Percentiles rank a stretch among this genome's conserved stretches.
phyloP scores from a whole-genome alignment of 768 basidiomycete genomes.

The Rhizopogon roseolus region DNA sequence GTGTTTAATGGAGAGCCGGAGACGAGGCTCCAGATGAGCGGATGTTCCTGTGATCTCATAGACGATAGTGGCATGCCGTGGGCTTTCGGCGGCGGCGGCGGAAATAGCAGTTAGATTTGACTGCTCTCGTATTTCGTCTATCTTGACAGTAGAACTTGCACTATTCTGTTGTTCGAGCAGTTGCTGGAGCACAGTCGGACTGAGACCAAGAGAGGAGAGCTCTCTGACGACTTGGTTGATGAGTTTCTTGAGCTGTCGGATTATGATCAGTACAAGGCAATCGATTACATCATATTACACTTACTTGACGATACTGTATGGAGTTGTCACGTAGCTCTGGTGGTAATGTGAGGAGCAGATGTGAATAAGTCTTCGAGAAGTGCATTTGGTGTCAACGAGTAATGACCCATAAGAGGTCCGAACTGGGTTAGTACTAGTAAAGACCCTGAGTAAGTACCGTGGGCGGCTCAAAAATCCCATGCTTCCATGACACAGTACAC shows the following conservation, averaged over 20 bases:
- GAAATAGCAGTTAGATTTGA: not conserved
- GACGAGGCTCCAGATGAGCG: constrained; percentile 49
- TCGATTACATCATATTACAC: not conserved
- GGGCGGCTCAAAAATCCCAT: too few relatives aligned
- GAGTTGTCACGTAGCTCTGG: constrained; percentile 73
- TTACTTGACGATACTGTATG: constrained; percentile 79
- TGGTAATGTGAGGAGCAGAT: constrained; percentile 62
- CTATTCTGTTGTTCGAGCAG: constrained; percentile 25
- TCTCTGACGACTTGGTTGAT: constrained; percentile 82
- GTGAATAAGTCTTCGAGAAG: constrained; percentile 65
- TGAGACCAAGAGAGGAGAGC: constrained; percentile 64
- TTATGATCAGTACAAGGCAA: not conserved
- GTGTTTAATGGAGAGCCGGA: constrained; percentile 44
- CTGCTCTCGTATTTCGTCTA: constrained; percentile 4
- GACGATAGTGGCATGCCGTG: constrained; percentile 27
- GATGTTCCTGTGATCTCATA: constrained; percentile 54
- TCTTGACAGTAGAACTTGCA: not conserved
- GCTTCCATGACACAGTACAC: too few relatives aligned
- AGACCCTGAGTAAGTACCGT: too few relatives aligned
- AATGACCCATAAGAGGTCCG: too few relatives aligned
- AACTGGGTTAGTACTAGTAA: too few relatives aligned
- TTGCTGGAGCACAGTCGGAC: constrained; percentile 43
- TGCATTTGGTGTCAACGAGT: constrained; percentile 43
- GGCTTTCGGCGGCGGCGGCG: not conserved
- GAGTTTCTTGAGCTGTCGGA: constrained; percentile 75